Base-by-base conservation (phyloP, 2,329 filamentous ascomycete genomes). In the Thyridium curvatum region DNA sequence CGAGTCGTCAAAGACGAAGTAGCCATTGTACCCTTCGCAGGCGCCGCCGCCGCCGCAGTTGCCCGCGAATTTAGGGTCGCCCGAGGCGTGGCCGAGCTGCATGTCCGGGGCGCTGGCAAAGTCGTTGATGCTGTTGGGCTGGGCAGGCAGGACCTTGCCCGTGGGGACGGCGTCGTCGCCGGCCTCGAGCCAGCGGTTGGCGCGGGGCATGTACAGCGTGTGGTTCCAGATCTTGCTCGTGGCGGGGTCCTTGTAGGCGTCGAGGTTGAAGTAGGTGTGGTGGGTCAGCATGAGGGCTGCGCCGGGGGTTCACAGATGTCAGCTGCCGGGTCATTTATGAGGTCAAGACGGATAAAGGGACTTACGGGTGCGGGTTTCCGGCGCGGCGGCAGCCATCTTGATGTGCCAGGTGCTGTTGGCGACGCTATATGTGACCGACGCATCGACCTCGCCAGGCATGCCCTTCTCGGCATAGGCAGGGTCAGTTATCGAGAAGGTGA, bases 1-100 rank as follows among this genome's bases (percentile, higher is more conserved):
- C 26, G 59, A 59, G 26, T 59, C 55, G 7, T 72, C 68, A 29
- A 71, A 62, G 35, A 71, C 52, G 54, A 62, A 72, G 52, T 68
- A 70, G 4, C 77, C 79, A 53, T 90, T 86, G 61, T 88, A 87
- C 13, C 86, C 85, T 16, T 74, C 78, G 63, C 86, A 90, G 40
- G 69, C 72, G 32, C 69, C 73, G 32, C 80, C 81, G 18, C 59
- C 63, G 32, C 65, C 65, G 59, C 84, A 89, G 54, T 84, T 79
- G 15, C 77, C 79, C 2, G 65, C 50, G 37, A 84, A 74, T 12
- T 66, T 69, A 1, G 74, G 65, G 35, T 73, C 62, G 37, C 66
- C 59, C 31, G 75, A 64, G 44, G 83, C 76, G 46, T 77, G 69
- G 26, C 84, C 83, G 28, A 89, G 61, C 36, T 75, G 64, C 35